These are phyloP conservation scores for Angomonas deanei DNA, from an alignment of 208 protist species.

Conservation along the genomic window DNA sequence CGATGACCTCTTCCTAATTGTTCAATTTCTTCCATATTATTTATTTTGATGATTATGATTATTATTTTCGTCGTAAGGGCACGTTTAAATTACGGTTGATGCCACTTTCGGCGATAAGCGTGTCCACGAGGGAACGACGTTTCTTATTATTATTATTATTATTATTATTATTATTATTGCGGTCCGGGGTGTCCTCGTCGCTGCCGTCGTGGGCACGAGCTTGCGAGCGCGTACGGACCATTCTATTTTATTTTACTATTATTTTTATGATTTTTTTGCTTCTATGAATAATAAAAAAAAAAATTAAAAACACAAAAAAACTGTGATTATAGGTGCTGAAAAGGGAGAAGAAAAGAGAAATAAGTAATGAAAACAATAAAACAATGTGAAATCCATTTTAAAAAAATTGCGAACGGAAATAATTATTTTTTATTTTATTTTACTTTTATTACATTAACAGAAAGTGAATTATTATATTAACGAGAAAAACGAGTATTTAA, in stretches of 20 bases:
- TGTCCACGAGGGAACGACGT: neutral
- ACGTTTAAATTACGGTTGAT: neutral
- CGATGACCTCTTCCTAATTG: slow-evolving; percentile 41
- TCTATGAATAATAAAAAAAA: too few relatives aligned
- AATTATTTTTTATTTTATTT: slow-evolving; percentile 3
- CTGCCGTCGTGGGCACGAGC: neutral
- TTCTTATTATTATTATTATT: too few relatives aligned
- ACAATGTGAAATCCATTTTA: too few relatives aligned
- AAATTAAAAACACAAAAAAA: too few relatives aligned
- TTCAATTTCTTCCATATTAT: neutral
- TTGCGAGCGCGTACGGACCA: neutral
- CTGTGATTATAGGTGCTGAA: neutral
- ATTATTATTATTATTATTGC: too few relatives aligned
- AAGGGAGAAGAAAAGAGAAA: slow-evolving; percentile 8
- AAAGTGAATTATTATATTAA: neutral
- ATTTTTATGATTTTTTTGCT: neutral
- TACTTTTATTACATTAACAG: neutral
- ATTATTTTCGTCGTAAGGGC: neutral
- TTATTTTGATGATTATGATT: neutral
- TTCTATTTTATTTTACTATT: neutral
- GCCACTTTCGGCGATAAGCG: neutral
- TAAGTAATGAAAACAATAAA: slow-evolving; percentile 5
- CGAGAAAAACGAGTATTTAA: neutral
- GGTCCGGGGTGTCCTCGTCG: neutral
- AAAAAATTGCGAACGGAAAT: neutral